Evolutionary conservation across 2,329 filamentous ascomycete species (phyloP), one percentile per base, ranked within the genome.

Genomic region (Colletotrichum zoysiae): DNA sequence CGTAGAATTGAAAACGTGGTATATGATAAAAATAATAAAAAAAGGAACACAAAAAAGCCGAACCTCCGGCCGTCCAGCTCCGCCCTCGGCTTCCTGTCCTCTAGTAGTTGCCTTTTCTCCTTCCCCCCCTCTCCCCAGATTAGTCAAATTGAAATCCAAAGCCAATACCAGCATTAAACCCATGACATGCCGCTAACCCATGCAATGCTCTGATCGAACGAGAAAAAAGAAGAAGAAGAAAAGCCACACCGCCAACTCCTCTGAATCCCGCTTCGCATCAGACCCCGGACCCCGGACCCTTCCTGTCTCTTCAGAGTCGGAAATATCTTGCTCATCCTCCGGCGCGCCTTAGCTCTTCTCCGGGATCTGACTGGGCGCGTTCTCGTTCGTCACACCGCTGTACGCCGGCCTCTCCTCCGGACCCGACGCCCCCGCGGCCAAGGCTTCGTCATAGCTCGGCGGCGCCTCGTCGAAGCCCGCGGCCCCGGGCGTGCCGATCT

Each of bases 361-460:
- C 30, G 79, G 78, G 3, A 87, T 82, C 58, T 84, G 83, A 60
- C 86, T 88, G 0, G 88, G 88, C 48, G 83, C 87, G 76, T 90
- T 89, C 78, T 89, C 88, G 67, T 89, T 87, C 55, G 89, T 90
- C 33, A 90, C 86, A 1, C 89, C 89, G 73, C 87, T 90, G 79
- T 93, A 95, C 18, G 89, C 90, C 38, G 91, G 90, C 76, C 95
- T 86, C 78, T 94, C 89, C 67, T 94, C 89, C 1, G 94, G 93
- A 46, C 89, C 91, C 0, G 84, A 81, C 73, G 96, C 82, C 70
- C 91, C 89, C 74, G 93, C 91, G 8, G 94, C 95, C 82, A 98
- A 91, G 16, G 94, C 95, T 81, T 98, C 95, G 81, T 97, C 95
- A 78, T 98, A 98, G 77, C 94, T 97, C 9, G 95, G 95, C 23